Evolutionary conservation across 2,329 filamentous ascomycete species (phyloP).

Genomic region (Xylaria digitata): DNA sequence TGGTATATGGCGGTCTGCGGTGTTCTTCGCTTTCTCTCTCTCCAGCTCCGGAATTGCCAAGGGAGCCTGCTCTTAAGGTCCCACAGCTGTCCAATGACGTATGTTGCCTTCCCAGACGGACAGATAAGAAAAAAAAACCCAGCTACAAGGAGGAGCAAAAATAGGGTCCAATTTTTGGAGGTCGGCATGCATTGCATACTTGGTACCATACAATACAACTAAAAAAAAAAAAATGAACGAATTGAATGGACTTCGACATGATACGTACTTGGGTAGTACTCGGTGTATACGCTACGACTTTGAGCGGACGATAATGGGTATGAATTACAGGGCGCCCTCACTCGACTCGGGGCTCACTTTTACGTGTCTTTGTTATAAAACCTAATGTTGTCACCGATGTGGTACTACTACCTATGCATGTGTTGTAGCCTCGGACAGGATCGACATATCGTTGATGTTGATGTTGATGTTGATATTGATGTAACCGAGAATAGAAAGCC

Average conservation of each 20-base stretch:
- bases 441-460: not conserved
- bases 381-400: not conserved
- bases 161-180: conserved; percentile 22
- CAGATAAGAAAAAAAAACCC: not conserved
- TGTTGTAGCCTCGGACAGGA: conserved; percentile 3
- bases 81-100: conserved; percentile 27
- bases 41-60: conserved; percentile 18
- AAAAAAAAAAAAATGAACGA: too few species aligned
- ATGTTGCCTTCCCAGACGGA: not conserved
- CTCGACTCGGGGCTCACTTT: not conserved
- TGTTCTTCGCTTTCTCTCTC: not conserved
- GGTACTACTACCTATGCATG: not conserved
- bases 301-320: conserved; percentile 1
- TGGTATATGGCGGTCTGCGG: conserved; percentile 20
- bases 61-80: conserved; percentile 25
- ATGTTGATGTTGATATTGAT: not conserved
- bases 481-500: not conserved
- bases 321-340: too few species aligned
- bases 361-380: conserved; percentile 6
- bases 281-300: not conserved
- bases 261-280: not conserved
- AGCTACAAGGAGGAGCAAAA: not conserved
- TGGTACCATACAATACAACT: not conserved
- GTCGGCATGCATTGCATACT: too few species aligned
- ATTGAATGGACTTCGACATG: not conserved